Evolutionary conservation across 768 basidiomycete species (phyloP).

Genomic region (Psilocybe subaeruginosa): DNA sequence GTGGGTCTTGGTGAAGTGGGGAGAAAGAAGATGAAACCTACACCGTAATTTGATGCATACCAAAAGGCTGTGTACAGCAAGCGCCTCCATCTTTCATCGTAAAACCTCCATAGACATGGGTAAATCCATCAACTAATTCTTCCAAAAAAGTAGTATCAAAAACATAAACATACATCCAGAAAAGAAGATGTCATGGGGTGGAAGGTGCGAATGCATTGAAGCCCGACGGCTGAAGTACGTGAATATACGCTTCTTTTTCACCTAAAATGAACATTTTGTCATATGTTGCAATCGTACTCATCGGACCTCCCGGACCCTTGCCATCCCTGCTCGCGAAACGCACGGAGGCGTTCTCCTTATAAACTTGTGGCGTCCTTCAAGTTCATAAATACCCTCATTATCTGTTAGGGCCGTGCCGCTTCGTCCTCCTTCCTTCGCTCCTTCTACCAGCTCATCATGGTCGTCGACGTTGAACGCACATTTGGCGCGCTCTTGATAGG

Average conservation of each 20-base stretch:
- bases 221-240: not conserved
- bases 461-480: conserved; percentile 29
- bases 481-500: conserved; percentile 45
- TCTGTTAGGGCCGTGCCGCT: not conserved
- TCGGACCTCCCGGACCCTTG: not conserved
- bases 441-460: conserved; percentile 5
- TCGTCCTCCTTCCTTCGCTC: conserved; percentile 1
- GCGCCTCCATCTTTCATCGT: not conserved
- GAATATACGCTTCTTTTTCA: not conserved
- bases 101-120: not conserved
- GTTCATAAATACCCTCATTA: not conserved
- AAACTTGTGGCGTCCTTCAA: not conserved
- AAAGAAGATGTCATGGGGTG: not conserved
- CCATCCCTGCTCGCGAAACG: not conserved
- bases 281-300: not conserved
- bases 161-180: too few relatives aligned
- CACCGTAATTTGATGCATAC: not conserved
- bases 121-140: too few relatives aligned
- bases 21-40: not conserved
- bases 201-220: not conserved
- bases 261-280: not conserved
- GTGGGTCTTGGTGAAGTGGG: not conserved
- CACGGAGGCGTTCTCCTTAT: not conserved
- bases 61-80: not conserved
- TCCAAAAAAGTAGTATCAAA: too few relatives aligned